phyloP scores from a whole-genome alignment of 208 protist genomes.

The Trypanosoma theileri region DNA sequence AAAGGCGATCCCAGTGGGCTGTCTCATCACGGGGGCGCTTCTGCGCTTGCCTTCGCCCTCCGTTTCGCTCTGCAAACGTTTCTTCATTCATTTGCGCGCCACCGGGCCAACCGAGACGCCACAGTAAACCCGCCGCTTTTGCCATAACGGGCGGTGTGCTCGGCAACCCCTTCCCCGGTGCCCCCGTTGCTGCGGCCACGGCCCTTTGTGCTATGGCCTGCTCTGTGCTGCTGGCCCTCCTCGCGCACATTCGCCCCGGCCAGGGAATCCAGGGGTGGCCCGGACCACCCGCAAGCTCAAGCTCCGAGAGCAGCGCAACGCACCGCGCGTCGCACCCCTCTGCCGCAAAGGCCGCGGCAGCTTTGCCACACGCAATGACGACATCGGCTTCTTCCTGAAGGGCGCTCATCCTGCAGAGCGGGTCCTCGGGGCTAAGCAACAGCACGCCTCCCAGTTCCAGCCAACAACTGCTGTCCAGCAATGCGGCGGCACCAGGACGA shows the following conservation, averaged over 20 bases:
- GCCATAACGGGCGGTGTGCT: neutral
- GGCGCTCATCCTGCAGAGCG: conserved; percentile 42
- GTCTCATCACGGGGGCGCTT: neutral
- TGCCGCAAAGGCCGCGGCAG: conserved; percentile 42
- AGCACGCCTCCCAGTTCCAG: conserved; percentile 56
- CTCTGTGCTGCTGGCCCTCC: neutral
- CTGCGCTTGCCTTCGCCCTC: neutral
- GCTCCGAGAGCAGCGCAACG: conserved; percentile 14
- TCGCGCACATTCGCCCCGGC: neutral
- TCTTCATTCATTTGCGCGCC: neutral
- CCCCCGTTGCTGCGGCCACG: neutral
- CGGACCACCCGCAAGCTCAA: conserved; percentile 8
- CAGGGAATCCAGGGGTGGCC: conserved; percentile 2
- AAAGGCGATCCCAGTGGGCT: neutral
- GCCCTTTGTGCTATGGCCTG: neutral
- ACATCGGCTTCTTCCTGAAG: conserved; percentile 63
- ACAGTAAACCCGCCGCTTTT: conserved; percentile 7
- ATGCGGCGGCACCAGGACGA: conserved; percentile 5
- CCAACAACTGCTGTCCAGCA: conserved; percentile 32
- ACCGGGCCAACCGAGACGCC: neutral
- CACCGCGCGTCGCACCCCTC: neutral
- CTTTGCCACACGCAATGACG: conserved; percentile 63
- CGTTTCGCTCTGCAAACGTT: neutral
- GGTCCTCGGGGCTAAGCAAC: conserved; percentile 57
- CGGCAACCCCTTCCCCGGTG: neutral